A percentile compares a stretch with the other conserved stretches of the same genome.
Evolutionary conservation across 2,329 filamentous ascomycete genomes (phyloP).

Genomic region (Phaeosphaeriaceae sp.): DNA sequence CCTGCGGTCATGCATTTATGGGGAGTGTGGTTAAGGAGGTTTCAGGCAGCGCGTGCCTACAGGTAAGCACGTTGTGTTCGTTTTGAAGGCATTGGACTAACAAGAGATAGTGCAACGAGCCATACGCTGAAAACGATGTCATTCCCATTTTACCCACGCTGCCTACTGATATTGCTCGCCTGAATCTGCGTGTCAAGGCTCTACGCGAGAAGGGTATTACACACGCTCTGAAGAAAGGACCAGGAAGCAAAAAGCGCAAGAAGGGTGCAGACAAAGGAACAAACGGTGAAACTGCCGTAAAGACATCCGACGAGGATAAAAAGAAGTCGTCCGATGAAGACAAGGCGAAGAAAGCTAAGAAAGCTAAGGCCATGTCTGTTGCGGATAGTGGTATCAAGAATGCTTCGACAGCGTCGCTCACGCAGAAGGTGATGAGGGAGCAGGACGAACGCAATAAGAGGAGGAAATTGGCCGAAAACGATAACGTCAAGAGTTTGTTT

Average conservation of each 20-base stretch:
- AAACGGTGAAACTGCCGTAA: slow-evolving; percentile 10
- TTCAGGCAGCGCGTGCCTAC: slow-evolving; percentile 65
- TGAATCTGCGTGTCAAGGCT: slow-evolving; percentile 71
- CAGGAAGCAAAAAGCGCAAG: slow-evolving; percentile 73
- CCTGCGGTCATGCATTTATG: slow-evolving; percentile 93
- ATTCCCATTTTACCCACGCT: slow-evolving; percentile 80
- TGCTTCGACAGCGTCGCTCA: slow-evolving; percentile 80
- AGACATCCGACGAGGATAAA: slow-evolving; percentile 3
- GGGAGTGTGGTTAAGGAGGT: slow-evolving; percentile 85
- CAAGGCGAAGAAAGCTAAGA: slow-evolving; percentile 22
- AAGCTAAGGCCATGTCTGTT: slow-evolving; percentile 8
- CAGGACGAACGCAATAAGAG: slow-evolving; percentile 83
- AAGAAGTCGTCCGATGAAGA: slow-evolving; percentile 30
- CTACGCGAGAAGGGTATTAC: slow-evolving; percentile 75
- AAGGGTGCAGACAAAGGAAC: slow-evolving; percentile 65
- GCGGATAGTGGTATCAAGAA: slow-evolving; percentile 78
- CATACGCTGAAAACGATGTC: slow-evolving; percentile 75
- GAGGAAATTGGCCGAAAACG: slow-evolving; percentile 68
- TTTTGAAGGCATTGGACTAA: slow-evolving; percentile 12
- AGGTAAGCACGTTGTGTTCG: slow-evolving; percentile 49
- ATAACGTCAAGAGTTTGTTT: slow-evolving; percentile 58
- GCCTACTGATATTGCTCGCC: slow-evolving; percentile 71
- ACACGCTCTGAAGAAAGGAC: slow-evolving; percentile 85
- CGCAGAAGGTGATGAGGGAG: slow-evolving; percentile 84
- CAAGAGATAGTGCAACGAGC: slow-evolving; percentile 69